A percentile compares a stretch with the other conserved stretches of the same genome.
Conservation (phyloP, 805 yeast species). For the Tetrapisispora arboricola region DNA sequence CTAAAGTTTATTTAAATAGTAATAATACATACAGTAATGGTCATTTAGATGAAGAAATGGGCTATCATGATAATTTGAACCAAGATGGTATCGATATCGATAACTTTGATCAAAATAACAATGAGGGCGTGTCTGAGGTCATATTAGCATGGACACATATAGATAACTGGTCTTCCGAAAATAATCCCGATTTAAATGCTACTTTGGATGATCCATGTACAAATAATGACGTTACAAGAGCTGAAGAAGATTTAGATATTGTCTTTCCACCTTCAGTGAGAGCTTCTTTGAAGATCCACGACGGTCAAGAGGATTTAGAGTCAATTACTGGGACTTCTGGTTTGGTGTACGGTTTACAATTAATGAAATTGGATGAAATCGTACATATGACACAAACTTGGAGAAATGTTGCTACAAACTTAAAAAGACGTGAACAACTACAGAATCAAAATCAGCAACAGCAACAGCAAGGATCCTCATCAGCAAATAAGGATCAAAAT, state of each 20-base stretch:
- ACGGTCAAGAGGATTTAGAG: conserved; percentile 80
- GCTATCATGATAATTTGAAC: conserved; percentile 10
- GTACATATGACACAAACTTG: conserved; percentile 75
- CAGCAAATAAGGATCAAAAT: conserved; percentile 2
- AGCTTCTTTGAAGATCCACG: conserved; percentile 72
- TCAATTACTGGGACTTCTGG: conserved; percentile 62
- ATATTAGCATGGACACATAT: conserved; percentile 83
- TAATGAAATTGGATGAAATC: conserved; percentile 72
- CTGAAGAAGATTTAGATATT: conserved; percentile 72
- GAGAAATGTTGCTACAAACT: conserved; percentile 57
- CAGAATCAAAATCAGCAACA: conserved; percentile 14
- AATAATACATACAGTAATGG: conserved; percentile 4
- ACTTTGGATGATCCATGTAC: conserved; percentile 75
- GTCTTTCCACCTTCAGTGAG: conserved; percentile 71
- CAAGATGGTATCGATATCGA: conserved; percentile 13
- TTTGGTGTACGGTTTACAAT: conserved; percentile 65
- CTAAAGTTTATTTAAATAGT: conserved; percentile 9
- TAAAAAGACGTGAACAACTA: conserved; percentile 23
- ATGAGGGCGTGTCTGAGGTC: conserved; percentile 64
- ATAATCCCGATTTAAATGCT: conserved; percentile 73
- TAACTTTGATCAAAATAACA: conserved; percentile 10
- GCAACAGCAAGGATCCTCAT: conserved; percentile 12
- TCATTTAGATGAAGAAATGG: conserved; percentile 6
- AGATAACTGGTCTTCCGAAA: conserved; percentile 68
- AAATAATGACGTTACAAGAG: conserved; percentile 63